Conservation (phyloP, 441 rosid genomes). For the Gossypium laxum region DNA sequence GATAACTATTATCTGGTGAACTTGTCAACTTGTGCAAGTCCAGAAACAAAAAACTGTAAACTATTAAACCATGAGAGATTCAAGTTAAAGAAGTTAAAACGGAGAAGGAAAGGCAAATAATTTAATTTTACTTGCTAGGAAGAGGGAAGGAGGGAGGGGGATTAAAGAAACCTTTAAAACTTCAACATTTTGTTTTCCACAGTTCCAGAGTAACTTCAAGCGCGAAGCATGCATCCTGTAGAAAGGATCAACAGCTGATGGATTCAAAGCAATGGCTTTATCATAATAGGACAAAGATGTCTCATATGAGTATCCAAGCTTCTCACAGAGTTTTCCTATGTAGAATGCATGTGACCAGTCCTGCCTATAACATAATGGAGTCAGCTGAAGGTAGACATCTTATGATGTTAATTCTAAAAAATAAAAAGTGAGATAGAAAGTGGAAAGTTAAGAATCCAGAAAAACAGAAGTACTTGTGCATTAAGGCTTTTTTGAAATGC, state of each 20-base stretch:
- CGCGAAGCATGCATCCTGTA: slow-evolving; percentile 99
- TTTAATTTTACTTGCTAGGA: background rate
- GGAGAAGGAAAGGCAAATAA: slow-evolving; percentile 7
- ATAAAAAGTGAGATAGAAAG: slow-evolving; percentile 2
- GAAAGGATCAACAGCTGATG: slow-evolving; percentile 83
- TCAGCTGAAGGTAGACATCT: slow-evolving; percentile 13
- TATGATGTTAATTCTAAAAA: slow-evolving; percentile 17
- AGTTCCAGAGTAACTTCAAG: slow-evolving; percentile 62
- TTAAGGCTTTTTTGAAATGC: slow-evolving; percentile 85
- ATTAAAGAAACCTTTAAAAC: slow-evolving; percentile 55
- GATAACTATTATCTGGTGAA: background rate
- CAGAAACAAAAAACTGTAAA: slow-evolving; percentile 10
- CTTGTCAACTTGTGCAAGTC: slow-evolving; percentile 12
- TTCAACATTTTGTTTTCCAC: slow-evolving; percentile 60
- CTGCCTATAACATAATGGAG: slow-evolving; percentile 43
- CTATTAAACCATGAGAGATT: background rate
- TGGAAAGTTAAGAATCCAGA: slow-evolving; percentile 13
- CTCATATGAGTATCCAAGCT: slow-evolving; percentile 68
- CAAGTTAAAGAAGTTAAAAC: background rate
- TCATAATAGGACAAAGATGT: slow-evolving; percentile 63
- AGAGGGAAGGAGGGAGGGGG: slow-evolving; percentile 2
- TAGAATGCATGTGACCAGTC: slow-evolving; percentile 99
- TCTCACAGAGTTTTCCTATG: slow-evolving; percentile 92
- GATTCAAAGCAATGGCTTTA: slow-evolving; percentile 73
- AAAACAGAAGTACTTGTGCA: slow-evolving; percentile 48